Base-by-base conservation (phyloP, 345 rosid species). In the Boechera stricta region DNA sequence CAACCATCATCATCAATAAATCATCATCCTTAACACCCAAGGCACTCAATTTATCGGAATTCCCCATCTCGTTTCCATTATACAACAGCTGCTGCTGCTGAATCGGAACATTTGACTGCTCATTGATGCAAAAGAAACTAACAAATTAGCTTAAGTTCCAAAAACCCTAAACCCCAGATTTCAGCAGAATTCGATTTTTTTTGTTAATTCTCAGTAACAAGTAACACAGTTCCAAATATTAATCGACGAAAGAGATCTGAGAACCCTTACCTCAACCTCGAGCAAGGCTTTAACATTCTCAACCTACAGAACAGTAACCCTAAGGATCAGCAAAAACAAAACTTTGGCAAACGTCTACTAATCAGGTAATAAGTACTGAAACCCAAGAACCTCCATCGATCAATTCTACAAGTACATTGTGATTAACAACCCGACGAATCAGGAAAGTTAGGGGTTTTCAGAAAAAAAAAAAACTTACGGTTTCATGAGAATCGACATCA, bases 281-380 rank as follows among this genome's bases (percentile, higher is more conserved):
- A 92, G 93, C 85, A 95, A 81, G 44, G 99, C 98, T 80, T 95
- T 95, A 78, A 95, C 90, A 78, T 92, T 95, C 72, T 92, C 99
- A 76, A 95, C 94, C 98, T 92, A 71, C 68, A 44, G 29, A 21
- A 54, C 53, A 72, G 5, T 7, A 31, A 64, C 12, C 18, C 41
- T 15, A 35, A 51, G 32, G 33, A 70, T 67, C 70, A 75, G 10
- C n/a, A n/a, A 66, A 80, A 72, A 1, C 1, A 65, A 3, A 64
- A 45, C 29, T 60, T 60, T 0, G 3, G 4, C 7, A 62, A 42
- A 7, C 77, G 26, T 49, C 6, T 33, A 58, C 10, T 49, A 36
- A 16, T 45, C 6, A 47, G 26, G 0, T 6, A n/a, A 5, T 7
- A 51, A 57, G n/a, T 28, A 60, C 44, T 58, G 73, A 36, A 52